phyloP scores from a whole-genome alignment of 768 basidiomycete genomes.

The Dentipellis sp. region DNA sequence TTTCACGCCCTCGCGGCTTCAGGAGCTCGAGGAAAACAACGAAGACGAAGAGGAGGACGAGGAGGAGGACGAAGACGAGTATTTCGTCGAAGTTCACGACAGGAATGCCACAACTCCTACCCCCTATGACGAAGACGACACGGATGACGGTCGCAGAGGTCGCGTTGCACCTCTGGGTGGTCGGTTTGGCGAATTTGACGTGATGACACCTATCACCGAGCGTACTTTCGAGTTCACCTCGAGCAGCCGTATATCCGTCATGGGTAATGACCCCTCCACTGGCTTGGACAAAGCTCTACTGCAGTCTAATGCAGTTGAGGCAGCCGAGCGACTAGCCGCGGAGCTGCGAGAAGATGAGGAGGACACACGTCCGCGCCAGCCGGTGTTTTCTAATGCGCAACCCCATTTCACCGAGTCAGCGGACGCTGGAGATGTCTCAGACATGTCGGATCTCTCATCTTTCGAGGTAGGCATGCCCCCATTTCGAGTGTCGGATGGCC shows the following conservation, averaged over 20 bases:
- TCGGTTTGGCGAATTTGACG: constrained; percentile 74
- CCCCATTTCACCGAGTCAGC: not conserved
- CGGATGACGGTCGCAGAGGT: constrained; percentile 17
- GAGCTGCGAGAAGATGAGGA: constrained; percentile 25
- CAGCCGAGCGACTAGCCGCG: constrained; percentile 43
- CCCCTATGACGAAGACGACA: constrained; percentile 11
- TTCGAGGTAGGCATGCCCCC: constrained; percentile 2
- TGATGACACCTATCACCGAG: constrained; percentile 98
- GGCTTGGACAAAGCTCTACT: constrained; percentile 15
- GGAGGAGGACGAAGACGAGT: constrained; percentile 20
- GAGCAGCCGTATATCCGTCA: constrained; percentile 38
- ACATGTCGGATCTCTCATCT: not conserved
- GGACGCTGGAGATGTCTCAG: not conserved
- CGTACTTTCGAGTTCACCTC: constrained; percentile 76
- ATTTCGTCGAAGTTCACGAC: constrained; percentile 10
- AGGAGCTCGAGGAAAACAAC: constrained; percentile 20
- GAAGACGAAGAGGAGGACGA: constrained; percentile 22
- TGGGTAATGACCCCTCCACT: constrained; percentile 20
- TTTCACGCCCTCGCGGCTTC: constrained; percentile 6
- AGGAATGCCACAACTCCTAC: not conserved
- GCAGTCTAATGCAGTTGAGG: constrained; percentile 35
- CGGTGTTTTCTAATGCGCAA: not conserved
- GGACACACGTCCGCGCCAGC: constrained; percentile 9
- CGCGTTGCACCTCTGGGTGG: constrained; percentile 50
- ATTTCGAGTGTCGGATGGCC: constrained; percentile 5